A percentile compares a stretch with the other conserved stretches of the same genome.
phyloP scores from a whole-genome alignment of 2,329 filamentous ascomycete species.

The Bipolaris cookei region DNA sequence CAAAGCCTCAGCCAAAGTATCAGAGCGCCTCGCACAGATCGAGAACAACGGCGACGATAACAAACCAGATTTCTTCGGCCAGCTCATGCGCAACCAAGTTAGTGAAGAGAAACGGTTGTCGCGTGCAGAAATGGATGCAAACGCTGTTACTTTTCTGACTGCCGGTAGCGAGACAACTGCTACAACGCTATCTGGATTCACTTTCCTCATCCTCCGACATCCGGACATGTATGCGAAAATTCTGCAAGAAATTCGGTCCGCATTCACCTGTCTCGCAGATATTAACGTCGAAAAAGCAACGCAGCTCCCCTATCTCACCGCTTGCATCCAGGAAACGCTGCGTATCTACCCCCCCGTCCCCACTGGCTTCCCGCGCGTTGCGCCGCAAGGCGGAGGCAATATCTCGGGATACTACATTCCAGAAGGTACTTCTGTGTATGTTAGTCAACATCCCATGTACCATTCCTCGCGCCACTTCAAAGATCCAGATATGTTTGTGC shows the following conservation, averaged over 20 bases:
- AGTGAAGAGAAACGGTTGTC: conserved; percentile 23
- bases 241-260: conserved; percentile 30
- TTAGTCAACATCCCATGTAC: conserved; percentile 42
- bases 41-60: conserved; percentile 14
- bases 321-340: conserved; percentile 35
- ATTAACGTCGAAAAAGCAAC: conserved; percentile 39
- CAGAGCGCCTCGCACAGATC: conserved; percentile 22
- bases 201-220: conserved; percentile 50
- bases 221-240: conserved; percentile 26
- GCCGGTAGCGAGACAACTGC: conserved; percentile 58
- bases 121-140: conserved; percentile 45
- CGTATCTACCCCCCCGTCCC: conserved; percentile 40
- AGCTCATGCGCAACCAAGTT: conserved; percentile 33
- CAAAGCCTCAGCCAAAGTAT: conserved; percentile 24
- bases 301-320: conserved; percentile 38
- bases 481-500: conserved; percentile 33
- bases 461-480: conserved; percentile 38
- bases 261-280: conserved; percentile 22
- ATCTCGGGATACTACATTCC: conserved; percentile 40
- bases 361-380: conserved; percentile 38
- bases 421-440: conserved; percentile 33
- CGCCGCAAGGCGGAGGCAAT: conserved; percentile 29
- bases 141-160: conserved; percentile 44
- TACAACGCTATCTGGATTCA: conserved; percentile 51
- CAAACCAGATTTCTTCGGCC: conserved; percentile 37